phyloP scores from a whole-genome alignment of 1,139 yeast genomes.

The Yamadazyma friedrichii region DNA sequence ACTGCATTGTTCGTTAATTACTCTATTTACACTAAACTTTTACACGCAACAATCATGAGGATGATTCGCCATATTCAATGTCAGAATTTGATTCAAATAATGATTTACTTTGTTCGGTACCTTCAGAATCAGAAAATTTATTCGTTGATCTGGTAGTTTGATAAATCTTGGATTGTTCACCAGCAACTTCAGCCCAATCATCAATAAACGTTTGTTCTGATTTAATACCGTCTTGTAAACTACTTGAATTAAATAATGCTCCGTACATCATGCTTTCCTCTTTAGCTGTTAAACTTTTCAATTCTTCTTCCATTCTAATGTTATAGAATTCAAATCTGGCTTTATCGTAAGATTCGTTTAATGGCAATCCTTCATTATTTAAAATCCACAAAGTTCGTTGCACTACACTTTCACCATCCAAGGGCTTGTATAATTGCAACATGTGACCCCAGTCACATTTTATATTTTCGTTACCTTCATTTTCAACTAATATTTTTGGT shows the following conservation, averaged over 20 bases:
- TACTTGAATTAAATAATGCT: constrained; percentile 61
- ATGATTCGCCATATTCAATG: constrained; percentile 5
- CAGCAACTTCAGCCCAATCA: constrained; percentile 74
- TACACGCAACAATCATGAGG: background rate
- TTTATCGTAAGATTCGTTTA: constrained; percentile 71
- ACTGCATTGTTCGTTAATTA: constrained; percentile 3
- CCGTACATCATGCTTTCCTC: constrained; percentile 91
- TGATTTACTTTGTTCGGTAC: constrained; percentile 21
- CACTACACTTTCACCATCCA: constrained; percentile 92
- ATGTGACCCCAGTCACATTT: constrained; percentile 76
- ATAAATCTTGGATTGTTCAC: constrained; percentile 50
- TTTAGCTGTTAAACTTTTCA: constrained; percentile 66
- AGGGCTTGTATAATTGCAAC: constrained; percentile 66
- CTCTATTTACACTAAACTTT: constrained; percentile 5
- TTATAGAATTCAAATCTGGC: constrained; percentile 88
- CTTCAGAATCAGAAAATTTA: constrained; percentile 22
- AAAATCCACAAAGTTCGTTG: constrained; percentile 82
- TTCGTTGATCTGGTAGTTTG: constrained; percentile 40
- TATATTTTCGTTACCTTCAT: constrained; percentile 52
- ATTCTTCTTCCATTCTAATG: constrained; percentile 80
- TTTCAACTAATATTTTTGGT: constrained; percentile 85
- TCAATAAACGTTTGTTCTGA: constrained; percentile 71
- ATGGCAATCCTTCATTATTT: constrained; percentile 28
- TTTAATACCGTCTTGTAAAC: constrained; percentile 65
- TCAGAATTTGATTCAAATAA: constrained; percentile 26